Evolutionary conservation across 169 alveolate species (phyloP), one percentile per base, ranked within the genome.

Genomic region (Cryptosporidium tyzzeri): DNA sequence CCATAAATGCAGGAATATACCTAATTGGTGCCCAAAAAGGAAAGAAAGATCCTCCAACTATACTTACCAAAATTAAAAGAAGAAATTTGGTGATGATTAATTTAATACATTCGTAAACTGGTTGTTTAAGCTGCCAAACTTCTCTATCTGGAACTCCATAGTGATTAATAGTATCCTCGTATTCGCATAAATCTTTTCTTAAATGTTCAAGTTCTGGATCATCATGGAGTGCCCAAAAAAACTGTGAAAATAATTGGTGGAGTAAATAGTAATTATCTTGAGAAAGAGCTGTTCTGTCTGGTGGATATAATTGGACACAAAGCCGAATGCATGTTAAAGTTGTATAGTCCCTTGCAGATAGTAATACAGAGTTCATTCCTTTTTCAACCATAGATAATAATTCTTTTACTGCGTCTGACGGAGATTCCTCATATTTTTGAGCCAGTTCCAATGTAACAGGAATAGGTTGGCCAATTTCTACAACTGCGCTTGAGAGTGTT

Each of bases 101-200:
- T 23, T 41, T 69, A 23, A 61, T 67, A 8, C 74, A 70, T 18
- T 70, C 71, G 26, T 44, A 53, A 18, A 71, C 71, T n/a, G 97
- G 95, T 69, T 95, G 98, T 91, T 95, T 95, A 70, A 95, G 93
- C 85, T 95, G 94, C 98, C 98, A 95, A 35, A 95, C 97, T 70
- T 95, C 97, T 48, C 93, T 95, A 86, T 95, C 98, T 35, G 94
- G 97, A 45, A 95, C 89, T 71, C 92, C 93, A 58, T 94, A 89
- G 31, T 91, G 91, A 73, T 93, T 67, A 53, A 95, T 91, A 69
- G 91, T 91, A 67, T 91, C 93, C 84, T 95, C 94, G 92, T 95
- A 95, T 48, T 93, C 93, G 23, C 94, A 73, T 53, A 95, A 84
- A 48, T 93, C 92, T 69, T 93, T 93, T 70, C 94, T 91, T 84